Conservation (phyloP, 2,329 filamentous ascomycete genomes). For the Trichoderma hamatum region DNA sequence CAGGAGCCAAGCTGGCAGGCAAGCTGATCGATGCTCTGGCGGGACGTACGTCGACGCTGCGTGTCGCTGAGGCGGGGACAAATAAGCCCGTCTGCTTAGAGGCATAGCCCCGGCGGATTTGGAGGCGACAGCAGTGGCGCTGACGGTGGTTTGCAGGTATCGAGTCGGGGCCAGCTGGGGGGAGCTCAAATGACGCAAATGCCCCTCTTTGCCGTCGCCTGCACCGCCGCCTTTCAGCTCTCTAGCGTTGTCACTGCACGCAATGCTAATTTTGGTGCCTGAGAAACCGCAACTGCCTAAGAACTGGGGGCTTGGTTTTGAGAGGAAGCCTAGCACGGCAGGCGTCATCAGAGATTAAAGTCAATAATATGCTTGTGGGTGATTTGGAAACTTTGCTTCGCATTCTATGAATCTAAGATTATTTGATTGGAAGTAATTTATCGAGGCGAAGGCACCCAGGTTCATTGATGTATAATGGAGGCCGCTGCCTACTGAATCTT, state of each 20-base stretch:
- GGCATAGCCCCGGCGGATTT: slow-evolving; percentile 22
- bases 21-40: slow-evolving; percentile 29
- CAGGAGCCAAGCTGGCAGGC: slow-evolving; percentile 20
- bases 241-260: neutral
- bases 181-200: slow-evolving; percentile 34
- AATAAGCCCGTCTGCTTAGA: slow-evolving; percentile 15
- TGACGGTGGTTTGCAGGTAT: slow-evolving; percentile 22
- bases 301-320: neutral
- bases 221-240: slow-evolving; percentile 5
- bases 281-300: neutral
- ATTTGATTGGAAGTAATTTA: slow-evolving; percentile 7
- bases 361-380: neutral
- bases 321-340: neutral
- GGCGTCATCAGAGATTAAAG: neutral
- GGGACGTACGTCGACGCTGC: slow-evolving; percentile 31
- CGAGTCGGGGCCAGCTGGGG: slow-evolving; percentile 16
- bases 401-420: neutral
- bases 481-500: neutral
- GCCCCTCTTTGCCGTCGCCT: slow-evolving; percentile 17
- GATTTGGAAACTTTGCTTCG: neutral
- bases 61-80: slow-evolving; percentile 27
- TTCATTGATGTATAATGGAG: neutral
- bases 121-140: neutral
- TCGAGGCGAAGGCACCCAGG: slow-evolving; percentile 22
- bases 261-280: slow-evolving; percentile 18